phyloP scores from a whole-genome alignment of 2,329 filamentous ascomycete genomes.

The Fusarium sp. region DNA sequence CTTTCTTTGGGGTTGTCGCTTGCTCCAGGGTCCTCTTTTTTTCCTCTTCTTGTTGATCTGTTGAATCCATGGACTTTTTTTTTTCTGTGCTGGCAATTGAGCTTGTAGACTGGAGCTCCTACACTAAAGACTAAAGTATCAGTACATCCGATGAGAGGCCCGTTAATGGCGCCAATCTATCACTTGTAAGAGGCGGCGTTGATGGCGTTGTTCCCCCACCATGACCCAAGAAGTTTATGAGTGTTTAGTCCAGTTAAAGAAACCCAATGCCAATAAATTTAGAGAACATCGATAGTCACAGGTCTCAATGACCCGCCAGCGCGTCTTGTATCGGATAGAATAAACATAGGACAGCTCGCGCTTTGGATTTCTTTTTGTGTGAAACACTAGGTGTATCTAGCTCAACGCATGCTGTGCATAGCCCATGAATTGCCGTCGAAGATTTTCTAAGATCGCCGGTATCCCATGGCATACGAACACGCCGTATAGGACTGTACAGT shows the following conservation, averaged over 20 bases:
- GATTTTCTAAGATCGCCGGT: slow-evolving; percentile 40
- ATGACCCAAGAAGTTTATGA: slow-evolving; percentile 35
- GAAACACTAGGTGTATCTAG: slow-evolving; percentile 21
- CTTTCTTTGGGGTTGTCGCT: slow-evolving; percentile 49
- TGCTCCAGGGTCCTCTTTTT: slow-evolving; percentile 44
- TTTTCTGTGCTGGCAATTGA: slow-evolving; percentile 32
- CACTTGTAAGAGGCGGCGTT: slow-evolving; percentile 24
- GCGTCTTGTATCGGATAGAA: slow-evolving; percentile 30
- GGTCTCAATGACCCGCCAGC: slow-evolving; percentile 15
- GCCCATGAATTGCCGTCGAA: slow-evolving; percentile 19
- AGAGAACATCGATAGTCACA: not conserved
- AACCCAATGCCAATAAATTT: not conserved
- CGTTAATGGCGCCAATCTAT: slow-evolving; percentile 19
- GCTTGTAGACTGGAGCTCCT: slow-evolving; percentile 38
- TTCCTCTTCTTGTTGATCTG: slow-evolving; percentile 47
- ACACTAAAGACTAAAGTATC: slow-evolving; percentile 28
- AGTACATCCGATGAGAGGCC: slow-evolving; percentile 32
- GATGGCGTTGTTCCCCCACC: slow-evolving; percentile 31
- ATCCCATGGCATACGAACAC: slow-evolving; percentile 9
- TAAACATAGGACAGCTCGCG: not conserved
- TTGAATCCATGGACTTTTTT: slow-evolving; percentile 46
- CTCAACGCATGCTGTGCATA: slow-evolving; percentile 18
- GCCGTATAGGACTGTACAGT: not conserved
- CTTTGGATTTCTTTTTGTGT: not conserved
- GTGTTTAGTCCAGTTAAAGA: slow-evolving; percentile 17